Conservation (phyloP, 805 yeast species). For the Alloascoidea africana region DNA sequence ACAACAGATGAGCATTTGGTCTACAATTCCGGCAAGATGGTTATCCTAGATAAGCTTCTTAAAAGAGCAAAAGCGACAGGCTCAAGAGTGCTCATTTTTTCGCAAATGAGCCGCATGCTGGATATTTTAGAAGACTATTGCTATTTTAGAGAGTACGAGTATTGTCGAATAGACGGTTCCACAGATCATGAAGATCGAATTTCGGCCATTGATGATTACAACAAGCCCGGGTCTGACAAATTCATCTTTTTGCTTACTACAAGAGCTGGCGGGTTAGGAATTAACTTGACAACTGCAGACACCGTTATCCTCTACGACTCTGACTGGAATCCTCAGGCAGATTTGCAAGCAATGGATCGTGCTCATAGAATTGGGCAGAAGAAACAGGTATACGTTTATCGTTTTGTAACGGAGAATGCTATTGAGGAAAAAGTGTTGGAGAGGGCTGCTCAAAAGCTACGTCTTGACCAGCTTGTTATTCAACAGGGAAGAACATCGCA, state of each 20-base stretch:
- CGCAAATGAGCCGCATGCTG: slow-evolving; percentile 73
- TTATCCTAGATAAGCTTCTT: slow-evolving; percentile 53
- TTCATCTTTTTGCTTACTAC: slow-evolving; percentile 68
- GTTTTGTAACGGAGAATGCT: slow-evolving; percentile 65
- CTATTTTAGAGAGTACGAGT: slow-evolving; percentile 48
- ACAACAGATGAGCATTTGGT: slow-evolving; percentile 77
- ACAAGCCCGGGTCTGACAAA: slow-evolving; percentile 56
- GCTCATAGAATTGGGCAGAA: slow-evolving; percentile 89
- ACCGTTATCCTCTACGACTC: slow-evolving; percentile 82
- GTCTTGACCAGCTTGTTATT: slow-evolving; percentile 61
- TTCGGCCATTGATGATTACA: slow-evolving; percentile 63
- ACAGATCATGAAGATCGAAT: slow-evolving; percentile 71
- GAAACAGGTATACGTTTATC: slow-evolving; percentile 67
- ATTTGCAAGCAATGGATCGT: slow-evolving; percentile 90
- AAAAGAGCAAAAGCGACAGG: slow-evolving; percentile 52
- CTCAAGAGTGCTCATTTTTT: slow-evolving; percentile 62
- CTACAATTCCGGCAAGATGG: slow-evolving; percentile 55
- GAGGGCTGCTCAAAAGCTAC: slow-evolving; percentile 67
- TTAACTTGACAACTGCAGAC: slow-evolving; percentile 76
- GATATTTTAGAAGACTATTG: slow-evolving; percentile 76
- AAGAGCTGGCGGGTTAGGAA: slow-evolving; percentile 89
- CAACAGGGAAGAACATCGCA: slow-evolving; percentile 35
- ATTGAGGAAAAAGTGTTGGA: slow-evolving; percentile 76
- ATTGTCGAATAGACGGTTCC: slow-evolving; percentile 74
- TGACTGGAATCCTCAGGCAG: slow-evolving; percentile 97